Evolutionary conservation across 106 monocot genomes (phyloP).

Genomic region (Dendrobium chrysotoxum): DNA sequence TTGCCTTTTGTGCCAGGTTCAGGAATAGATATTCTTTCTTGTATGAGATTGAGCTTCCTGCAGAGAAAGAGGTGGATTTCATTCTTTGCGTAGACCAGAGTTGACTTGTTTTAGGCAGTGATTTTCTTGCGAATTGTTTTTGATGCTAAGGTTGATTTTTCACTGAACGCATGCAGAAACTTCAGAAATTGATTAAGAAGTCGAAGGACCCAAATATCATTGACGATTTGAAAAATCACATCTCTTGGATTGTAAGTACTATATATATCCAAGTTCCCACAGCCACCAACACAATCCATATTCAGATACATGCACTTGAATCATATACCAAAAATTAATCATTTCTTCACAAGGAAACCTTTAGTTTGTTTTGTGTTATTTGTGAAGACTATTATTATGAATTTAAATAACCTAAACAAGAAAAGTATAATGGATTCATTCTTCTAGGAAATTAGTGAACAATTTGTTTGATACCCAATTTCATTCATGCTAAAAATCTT

Average conservation of each 20-base stretch:
- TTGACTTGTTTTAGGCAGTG: not conserved
- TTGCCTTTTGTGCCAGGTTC: conserved; percentile 33
- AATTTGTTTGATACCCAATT: too few species aligned
- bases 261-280: too few species aligned
- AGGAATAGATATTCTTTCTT: conserved; percentile 80
- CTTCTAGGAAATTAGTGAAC: too few species aligned
- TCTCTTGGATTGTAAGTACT: conserved; percentile 89
- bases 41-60: conserved; percentile 74
- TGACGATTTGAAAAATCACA: conserved; percentile 51
- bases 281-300: too few species aligned
- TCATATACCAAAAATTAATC: too few species aligned
- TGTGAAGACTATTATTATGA: too few species aligned
- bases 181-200: conserved; percentile 60
- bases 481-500: too few species aligned
- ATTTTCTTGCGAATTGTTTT: not conserved
- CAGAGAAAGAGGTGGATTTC: conserved; percentile 59
- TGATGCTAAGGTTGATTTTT: not conserved
- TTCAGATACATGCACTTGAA: too few species aligned
- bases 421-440: too few species aligned
- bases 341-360: too few species aligned
- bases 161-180: conserved; percentile 40
- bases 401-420: too few species aligned
- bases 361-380: too few species aligned
- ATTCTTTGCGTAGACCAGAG: not conserved
- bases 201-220: conserved; percentile 49